Evolutionary conservation across 2,329 filamentous ascomycete genomes (phyloP).

Genomic region (Onygenales sp.): DNA sequence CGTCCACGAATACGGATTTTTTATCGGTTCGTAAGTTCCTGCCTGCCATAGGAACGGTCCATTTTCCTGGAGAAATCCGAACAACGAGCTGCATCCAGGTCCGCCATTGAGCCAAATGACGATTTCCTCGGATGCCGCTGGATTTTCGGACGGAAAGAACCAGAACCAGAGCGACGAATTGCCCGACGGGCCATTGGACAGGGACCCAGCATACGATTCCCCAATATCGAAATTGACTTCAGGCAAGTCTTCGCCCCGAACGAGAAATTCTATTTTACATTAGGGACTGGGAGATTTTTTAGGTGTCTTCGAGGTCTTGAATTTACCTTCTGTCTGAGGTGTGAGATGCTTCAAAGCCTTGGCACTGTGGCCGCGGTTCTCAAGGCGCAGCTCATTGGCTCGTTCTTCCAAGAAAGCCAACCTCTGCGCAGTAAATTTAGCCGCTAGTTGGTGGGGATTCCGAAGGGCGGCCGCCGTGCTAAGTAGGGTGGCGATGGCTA

Average conservation of each 20-base stretch:
- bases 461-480: too few relatives aligned
- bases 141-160: constrained; percentile 40
- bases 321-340: too few relatives aligned
- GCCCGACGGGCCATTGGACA: constrained; percentile 42
- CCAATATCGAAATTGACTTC: constrained; percentile 60
- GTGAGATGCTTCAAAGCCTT: too few relatives aligned
- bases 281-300: background rate
- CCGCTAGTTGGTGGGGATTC: too few relatives aligned
- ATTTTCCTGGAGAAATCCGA: constrained; percentile 65
- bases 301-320: too few relatives aligned
- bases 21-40: constrained; percentile 55
- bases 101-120: constrained; percentile 43
- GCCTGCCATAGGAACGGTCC: constrained; percentile 61
- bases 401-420: too few relatives aligned
- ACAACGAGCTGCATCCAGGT: constrained; percentile 48
- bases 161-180: constrained; percentile 42
- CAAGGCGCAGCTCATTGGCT: too few relatives aligned
- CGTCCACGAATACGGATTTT: constrained; percentile 64
- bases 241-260: constrained; percentile 56
- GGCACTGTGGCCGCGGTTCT: too few relatives aligned
- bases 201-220: constrained; percentile 38
- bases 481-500: too few relatives aligned
- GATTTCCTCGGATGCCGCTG: constrained; percentile 34
- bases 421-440: too few relatives aligned
- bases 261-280: constrained; percentile 44